Evolutionary conservation across 805 yeast genomes (phyloP).

Genomic region (Millerozyma acaciae): DNA sequence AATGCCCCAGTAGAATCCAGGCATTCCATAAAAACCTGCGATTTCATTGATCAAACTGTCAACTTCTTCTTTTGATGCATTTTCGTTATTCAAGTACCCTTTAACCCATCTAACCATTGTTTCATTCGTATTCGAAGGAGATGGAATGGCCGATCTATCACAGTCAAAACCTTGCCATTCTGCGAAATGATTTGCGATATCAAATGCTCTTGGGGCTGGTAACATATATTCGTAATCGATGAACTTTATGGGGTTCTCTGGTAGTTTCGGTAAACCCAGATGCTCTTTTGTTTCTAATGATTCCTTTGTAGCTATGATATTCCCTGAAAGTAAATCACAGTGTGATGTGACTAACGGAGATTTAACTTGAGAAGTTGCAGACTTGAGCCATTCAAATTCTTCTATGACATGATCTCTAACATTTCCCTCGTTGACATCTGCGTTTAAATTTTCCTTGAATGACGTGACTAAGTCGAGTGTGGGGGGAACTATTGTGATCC

Average conservation of each 20-base stretch:
- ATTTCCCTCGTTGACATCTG: constrained; percentile 17
- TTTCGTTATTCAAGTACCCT: constrained; percentile 44
- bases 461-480: constrained; percentile 35
- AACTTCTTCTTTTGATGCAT: constrained; percentile 29
- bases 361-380: constrained; percentile 28
- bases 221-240: constrained; percentile 73
- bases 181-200: constrained; percentile 69
- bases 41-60: constrained; percentile 53
- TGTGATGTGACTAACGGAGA: constrained; percentile 64
- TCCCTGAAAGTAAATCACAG: constrained; percentile 72
- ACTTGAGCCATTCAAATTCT: constrained; percentile 56
- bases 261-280: constrained; percentile 15
- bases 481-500: constrained; percentile 62
- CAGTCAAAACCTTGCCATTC: constrained; percentile 85
- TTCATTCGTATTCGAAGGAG: constrained; percentile 40
- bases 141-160: constrained; percentile 55
- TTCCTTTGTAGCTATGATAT: constrained; percentile 56
- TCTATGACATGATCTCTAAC: constrained; percentile 35
- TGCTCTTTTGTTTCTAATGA: constrained; percentile 5
- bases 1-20: constrained; percentile 82
- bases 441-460: constrained; percentile 31
- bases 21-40: constrained; percentile 63
- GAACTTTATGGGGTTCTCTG: constrained; percentile 46
- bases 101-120: constrained; percentile 55
- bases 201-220: constrained; percentile 71